Conservation (phyloP, 2,329 filamentous ascomycete species). For the Colletotrichum cuscutae region DNA sequence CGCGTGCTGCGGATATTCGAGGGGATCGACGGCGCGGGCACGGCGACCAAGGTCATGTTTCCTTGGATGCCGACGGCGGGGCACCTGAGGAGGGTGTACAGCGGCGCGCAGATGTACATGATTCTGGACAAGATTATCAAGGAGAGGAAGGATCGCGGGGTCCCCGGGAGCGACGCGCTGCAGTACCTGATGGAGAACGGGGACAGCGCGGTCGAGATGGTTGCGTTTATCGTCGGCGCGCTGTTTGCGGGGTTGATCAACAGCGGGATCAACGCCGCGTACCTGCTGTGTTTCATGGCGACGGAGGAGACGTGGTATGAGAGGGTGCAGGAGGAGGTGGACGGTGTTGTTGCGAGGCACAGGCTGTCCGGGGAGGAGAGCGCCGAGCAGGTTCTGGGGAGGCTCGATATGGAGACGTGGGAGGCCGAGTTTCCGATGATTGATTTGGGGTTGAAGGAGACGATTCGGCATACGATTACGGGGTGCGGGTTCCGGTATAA, state of each 20-base stretch:
- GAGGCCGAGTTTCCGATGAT: slow-evolving; percentile 64
- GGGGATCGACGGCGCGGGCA: slow-evolving; percentile 54
- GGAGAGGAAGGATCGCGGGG: slow-evolving; percentile 52
- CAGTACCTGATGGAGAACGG: slow-evolving; percentile 64
- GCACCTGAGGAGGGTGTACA: slow-evolving; percentile 54
- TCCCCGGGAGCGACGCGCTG: slow-evolving; percentile 59
- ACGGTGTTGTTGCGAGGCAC: slow-evolving; percentile 54
- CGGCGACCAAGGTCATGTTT: slow-evolving; percentile 59
- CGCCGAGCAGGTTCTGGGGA: slow-evolving; percentile 49
- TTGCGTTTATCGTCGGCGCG: slow-evolving; percentile 61
- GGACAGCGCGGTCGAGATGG: slow-evolving; percentile 53
- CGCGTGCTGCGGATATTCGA: slow-evolving; percentile 57
- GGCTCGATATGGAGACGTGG: slow-evolving; percentile 63
- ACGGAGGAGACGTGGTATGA: slow-evolving; percentile 56
- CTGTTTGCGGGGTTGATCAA: slow-evolving; percentile 69
- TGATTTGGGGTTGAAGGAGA: slow-evolving; percentile 62
- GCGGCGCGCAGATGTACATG: slow-evolving; percentile 58
- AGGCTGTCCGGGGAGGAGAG: slow-evolving; percentile 43
- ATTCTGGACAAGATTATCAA: slow-evolving; percentile 60
- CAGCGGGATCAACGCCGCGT: slow-evolving; percentile 64
- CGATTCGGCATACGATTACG: slow-evolving; percentile 59
- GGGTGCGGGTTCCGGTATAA: slow-evolving; percentile 65
- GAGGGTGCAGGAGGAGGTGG: slow-evolving; percentile 58
- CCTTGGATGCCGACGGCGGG: slow-evolving; percentile 59
- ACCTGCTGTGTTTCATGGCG: slow-evolving; percentile 62